Percentiles rank a stretch among this genome's conserved stretches.
phyloP scores from a whole-genome alignment of 1,139 yeast genomes.

The Meyerozyma elateridarum region DNA sequence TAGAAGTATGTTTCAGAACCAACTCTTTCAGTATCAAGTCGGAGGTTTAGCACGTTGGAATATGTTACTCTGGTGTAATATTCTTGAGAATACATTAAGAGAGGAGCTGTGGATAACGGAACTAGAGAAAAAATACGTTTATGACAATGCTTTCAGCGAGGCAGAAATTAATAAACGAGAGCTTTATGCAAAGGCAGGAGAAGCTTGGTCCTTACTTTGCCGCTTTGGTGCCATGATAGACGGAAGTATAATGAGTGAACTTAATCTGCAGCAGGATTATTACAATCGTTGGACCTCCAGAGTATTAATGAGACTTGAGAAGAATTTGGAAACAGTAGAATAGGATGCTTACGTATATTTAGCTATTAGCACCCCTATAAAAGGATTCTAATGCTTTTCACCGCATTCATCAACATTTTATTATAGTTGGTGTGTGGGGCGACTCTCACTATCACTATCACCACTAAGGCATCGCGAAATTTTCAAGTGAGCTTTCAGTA shows the following conservation, averaged over 20 bases:
- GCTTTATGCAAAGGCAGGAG: conserved; percentile 27
- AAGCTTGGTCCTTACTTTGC: conserved; percentile 28
- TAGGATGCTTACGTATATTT: no score
- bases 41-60: conserved; percentile 47
- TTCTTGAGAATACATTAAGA: conserved; percentile 49
- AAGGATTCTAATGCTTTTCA: no score
- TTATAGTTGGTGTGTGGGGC: no score
- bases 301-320: no score
- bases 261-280: conserved; percentile 26
- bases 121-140: conserved; percentile 37
- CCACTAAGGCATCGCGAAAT: conserved; percentile 3
- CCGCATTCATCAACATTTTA: no score
- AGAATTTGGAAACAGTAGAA: no score
- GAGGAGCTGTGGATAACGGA: conserved; percentile 52
- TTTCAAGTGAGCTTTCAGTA: neutral
- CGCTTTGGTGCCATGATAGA: conserved; percentile 35
- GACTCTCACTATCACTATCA: no score
- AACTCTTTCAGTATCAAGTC: conserved; percentile 49
- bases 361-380: no score
- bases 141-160: conserved; percentile 23
- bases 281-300: conserved; percentile 30
- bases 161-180: conserved; percentile 20
- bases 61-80: conserved; percentile 45
- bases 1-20: conserved; percentile 42
- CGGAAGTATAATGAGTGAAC: conserved; percentile 26